phyloP scores from a whole-genome alignment of 441 rosid species.

The Theobroma grandiflorum region DNA sequence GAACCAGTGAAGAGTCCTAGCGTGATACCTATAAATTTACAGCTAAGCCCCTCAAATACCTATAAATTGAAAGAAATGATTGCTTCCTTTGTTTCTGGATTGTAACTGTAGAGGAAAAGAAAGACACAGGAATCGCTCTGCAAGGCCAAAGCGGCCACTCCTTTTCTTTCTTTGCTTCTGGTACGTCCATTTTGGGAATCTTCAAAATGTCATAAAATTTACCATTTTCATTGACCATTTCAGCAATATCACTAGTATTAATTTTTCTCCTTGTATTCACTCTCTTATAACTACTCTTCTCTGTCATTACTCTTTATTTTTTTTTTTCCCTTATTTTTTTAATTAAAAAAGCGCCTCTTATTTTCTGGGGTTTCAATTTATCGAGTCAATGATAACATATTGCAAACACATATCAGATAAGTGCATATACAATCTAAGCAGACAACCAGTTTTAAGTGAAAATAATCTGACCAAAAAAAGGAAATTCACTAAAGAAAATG shows the following conservation, averaged over 20 bases:
- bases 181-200: constrained; percentile 19
- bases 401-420: background rate
- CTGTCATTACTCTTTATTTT: background rate
- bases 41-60: constrained; percentile 30
- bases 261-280: background rate
- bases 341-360: background rate
- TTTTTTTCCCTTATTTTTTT: no score
- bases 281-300: background rate
- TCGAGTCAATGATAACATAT: background rate
- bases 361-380: constrained; percentile 35
- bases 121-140: constrained; percentile 28
- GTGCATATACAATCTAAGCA: background rate
- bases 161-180: background rate
- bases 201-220: background rate
- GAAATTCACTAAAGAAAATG: background rate
- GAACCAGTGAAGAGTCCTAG: no score
- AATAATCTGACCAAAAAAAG: background rate
- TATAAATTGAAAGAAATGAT: constrained; percentile 34
- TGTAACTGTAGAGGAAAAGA: background rate
- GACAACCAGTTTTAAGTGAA: background rate
- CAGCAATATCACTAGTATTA: background rate
- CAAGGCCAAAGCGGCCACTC: background rate
- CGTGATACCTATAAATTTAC: constrained; percentile 17
- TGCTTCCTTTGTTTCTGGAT: no score
- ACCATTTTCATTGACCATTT: constrained; percentile 10